Base-by-base conservation (phyloP, 129 eudicot species). In the Lactuca saligna region DNA sequence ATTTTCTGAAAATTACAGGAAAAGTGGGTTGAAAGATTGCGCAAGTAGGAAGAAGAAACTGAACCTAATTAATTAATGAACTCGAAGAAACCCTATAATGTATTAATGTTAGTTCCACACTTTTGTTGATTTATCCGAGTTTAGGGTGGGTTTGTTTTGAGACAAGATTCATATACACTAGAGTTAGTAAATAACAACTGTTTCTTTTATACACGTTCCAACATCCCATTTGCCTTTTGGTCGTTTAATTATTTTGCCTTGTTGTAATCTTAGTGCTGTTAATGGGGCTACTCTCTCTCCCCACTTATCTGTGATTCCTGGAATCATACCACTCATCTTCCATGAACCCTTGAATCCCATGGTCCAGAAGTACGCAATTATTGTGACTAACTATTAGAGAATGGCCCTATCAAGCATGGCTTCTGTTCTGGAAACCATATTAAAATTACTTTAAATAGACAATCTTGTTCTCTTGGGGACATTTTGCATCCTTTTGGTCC, bases 381-480 rank as follows among this genome's bases (percentile, higher is more conserved):
- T 53, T 15, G 57, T 53, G 29, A 16, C 29, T 53, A n/a, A 15
- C 17, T 3, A 53, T 53, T 13, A n/a, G 31, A 8, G 8, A 53
- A 53, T 53, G 57, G 57, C 15, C 57, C 57, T 53, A 53, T 50
- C 56, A 50, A 2, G 56, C 56, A 50, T 50, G 56, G 56, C 4
- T 53, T 25, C 17, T 53, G 57, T 53, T 53, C 29, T 53, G 57
- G 17, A 53, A 53, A 15, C 57, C 29, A 53, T 53, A 16, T 14
- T 14, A 15, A 53, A 15, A 15, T 15, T 6, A 53, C 17, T 53
- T 53, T 53, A 53, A 17, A n/a, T 25, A 15, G 14, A 46, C n/a
- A n/a, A 46, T 12, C 12, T 3, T 46, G 51, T 25, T 25, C 2
- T 41, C 46, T 41, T 41, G 57, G 57, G 57, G 9, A 53, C 57